phyloP scores from a whole-genome alignment of 2,329 filamentous ascomycete species.

The Cladophialophora bantiana region DNA sequence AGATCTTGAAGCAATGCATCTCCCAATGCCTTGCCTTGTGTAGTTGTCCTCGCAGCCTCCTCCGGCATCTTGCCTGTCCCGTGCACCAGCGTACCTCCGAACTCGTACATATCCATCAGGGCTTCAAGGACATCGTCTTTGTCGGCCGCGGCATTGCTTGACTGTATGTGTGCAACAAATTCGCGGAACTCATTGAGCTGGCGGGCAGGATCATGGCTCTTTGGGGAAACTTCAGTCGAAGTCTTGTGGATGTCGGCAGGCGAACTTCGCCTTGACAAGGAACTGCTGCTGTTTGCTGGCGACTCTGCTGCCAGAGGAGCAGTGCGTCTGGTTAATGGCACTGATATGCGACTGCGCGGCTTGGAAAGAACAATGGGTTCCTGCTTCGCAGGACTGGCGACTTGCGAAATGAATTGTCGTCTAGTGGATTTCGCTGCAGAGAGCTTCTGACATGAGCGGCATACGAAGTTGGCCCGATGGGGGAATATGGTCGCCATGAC shows the following conservation, averaged over 20 bases:
- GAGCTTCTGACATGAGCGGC: slow-evolving; percentile 33
- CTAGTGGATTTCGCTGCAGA: slow-evolving; percentile 17
- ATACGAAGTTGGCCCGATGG: slow-evolving; percentile 31
- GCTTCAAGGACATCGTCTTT: slow-evolving; percentile 24
- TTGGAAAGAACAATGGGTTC: not conserved
- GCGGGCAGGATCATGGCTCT: slow-evolving; percentile 18
- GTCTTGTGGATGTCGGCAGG: not conserved
- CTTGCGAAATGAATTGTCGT: slow-evolving; percentile 24
- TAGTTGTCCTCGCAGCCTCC: slow-evolving; percentile 10
- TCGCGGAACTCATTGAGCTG: slow-evolving; percentile 24
- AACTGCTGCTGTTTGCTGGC: not conserved
- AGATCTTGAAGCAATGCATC: slow-evolving; percentile 44
- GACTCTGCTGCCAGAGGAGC: slow-evolving; percentile 1
- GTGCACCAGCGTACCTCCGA: slow-evolving; percentile 34
- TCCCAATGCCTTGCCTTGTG: slow-evolving; percentile 45
- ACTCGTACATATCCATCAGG: slow-evolving; percentile 29
- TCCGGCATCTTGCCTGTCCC: slow-evolving; percentile 31
- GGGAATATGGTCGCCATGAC: slow-evolving; percentile 31
- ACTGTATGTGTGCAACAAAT: slow-evolving; percentile 31
- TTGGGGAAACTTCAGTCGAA: slow-evolving; percentile 8
- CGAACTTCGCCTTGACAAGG: not conserved
- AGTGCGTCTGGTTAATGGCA: slow-evolving; percentile 4
- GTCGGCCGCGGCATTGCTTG: slow-evolving; percentile 23
- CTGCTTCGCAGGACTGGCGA: slow-evolving; percentile 21
- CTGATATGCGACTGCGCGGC: slow-evolving; percentile 14